A percentile compares a stretch with the other conserved stretches of the same genome.
phyloP scores from a whole-genome alignment of 1,139 yeast species.

The Magnusiomyces sp. region DNA sequence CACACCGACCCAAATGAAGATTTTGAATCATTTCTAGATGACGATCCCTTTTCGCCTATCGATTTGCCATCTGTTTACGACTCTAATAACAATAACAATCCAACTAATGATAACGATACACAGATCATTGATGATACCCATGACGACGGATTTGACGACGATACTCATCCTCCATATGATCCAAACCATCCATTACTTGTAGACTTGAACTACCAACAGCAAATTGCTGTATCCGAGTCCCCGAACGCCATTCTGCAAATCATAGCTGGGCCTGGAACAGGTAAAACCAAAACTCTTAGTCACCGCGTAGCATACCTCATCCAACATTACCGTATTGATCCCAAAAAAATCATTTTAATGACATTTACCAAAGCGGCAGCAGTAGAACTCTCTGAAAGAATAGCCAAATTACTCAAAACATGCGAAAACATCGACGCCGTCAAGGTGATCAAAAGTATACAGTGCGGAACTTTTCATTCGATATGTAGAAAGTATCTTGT shows the following conservation, averaged over 20 bases:
- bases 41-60: no score
- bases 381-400: conserved; percentile 43
- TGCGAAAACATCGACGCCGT: neutral
- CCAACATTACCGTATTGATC: conserved; percentile 38
- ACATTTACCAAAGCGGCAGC: conserved; percentile 92
- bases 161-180: neutral
- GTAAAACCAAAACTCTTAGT: conserved; percentile 71
- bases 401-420: no score
- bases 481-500: neutral
- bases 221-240: conserved; percentile 51
- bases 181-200: neutral
- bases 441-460: no score
- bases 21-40: no score
- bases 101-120: no score
- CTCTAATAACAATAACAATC: no score
- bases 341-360: conserved; percentile 64
- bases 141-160: no score
- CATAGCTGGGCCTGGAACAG: conserved; percentile 87
- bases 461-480: conserved; percentile 1
- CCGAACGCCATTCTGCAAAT: conserved; percentile 53
- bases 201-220: conserved; percentile 51
- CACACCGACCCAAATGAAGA: no score
- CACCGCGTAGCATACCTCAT: conserved; percentile 69
- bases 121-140: no score
- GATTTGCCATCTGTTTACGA: no score